Evolutionary conservation across 2,329 filamentous ascomycete genomes (phyloP).

Genomic region (Amesomyces nigricolor): DNA sequence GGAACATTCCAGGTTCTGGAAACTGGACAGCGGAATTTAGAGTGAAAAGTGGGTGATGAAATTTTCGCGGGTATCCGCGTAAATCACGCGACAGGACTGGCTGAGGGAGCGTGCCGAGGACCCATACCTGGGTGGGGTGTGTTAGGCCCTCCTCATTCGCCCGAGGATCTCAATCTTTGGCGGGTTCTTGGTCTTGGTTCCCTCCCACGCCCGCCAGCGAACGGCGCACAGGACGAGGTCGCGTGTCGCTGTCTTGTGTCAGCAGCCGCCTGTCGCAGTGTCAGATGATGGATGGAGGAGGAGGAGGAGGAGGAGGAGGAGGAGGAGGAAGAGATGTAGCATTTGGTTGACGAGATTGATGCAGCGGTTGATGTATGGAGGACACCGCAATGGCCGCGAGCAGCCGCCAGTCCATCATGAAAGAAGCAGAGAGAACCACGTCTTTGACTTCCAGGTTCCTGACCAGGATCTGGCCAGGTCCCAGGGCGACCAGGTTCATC

Average conservation of each 20-base stretch:
- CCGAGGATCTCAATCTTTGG: neutral
- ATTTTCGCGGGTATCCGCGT: neutral
- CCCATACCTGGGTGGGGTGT: neutral
- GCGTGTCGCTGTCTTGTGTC: no score
- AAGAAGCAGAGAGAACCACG: neutral
- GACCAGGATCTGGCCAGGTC: no score
- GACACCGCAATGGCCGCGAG: neutral
- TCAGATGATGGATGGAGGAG: no score
- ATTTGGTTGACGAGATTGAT: no score
- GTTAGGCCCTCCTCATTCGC: neutral
- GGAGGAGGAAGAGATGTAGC: no score
- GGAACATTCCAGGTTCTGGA: neutral
- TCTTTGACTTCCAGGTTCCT: neutral
- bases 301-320: no score
- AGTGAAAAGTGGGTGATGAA: neutral
- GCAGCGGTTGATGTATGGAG: no score
- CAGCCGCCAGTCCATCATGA: neutral
- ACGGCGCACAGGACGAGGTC: no score
- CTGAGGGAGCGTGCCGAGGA: neutral
- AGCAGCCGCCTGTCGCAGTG: no score
- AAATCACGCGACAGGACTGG: slow-evolving; percentile 7
- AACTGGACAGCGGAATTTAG: neutral
- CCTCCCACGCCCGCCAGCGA: neutral
- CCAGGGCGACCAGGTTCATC: no score
- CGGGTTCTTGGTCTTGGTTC: neutral